These are phyloP conservation scores for Cucumis hystrix DNA, from an alignment of 306 rosid species.

Conservation along the genomic window DNA sequence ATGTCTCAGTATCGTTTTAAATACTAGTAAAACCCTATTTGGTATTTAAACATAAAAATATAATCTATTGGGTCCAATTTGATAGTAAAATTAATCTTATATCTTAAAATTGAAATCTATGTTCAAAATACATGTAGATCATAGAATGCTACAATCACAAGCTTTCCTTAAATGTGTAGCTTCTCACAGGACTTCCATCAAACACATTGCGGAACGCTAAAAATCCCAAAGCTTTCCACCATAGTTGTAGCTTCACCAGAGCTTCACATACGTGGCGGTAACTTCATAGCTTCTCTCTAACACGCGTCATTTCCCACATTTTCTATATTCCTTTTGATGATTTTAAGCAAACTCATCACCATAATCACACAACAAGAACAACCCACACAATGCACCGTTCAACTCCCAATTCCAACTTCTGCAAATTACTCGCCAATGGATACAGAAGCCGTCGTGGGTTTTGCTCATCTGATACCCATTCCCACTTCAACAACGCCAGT, in stretches of 20 bases:
- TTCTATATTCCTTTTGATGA: background rate
- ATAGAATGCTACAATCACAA: no score
- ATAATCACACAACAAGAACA: background rate
- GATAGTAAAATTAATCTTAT: no score
- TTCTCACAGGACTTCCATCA: background rate
- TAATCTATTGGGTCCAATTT: no score
- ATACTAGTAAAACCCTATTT: no score
- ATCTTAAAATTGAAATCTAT: no score
- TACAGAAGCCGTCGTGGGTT: slow-evolving; percentile 24
- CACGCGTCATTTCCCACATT: background rate
- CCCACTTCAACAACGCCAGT: slow-evolving; percentile 34
- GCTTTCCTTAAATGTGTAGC: background rate
- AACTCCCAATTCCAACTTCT: slow-evolving; percentile 9
- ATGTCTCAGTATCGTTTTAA: no score
- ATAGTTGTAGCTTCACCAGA: background rate
- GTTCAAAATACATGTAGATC: no score
- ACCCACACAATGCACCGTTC: slow-evolving; percentile 29
- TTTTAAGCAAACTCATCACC: no score
- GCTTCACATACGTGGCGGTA: slow-evolving; percentile 1
- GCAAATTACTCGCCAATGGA: slow-evolving; percentile 14
- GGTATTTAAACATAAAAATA: no score
- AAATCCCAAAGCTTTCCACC: background rate
- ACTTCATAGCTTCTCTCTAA: background rate
- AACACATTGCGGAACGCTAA: background rate
- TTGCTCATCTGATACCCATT: slow-evolving; percentile 7